Evolutionary conservation across 768 basidiomycete species (phyloP).

Genomic region (Tubosaeta sp.): DNA sequence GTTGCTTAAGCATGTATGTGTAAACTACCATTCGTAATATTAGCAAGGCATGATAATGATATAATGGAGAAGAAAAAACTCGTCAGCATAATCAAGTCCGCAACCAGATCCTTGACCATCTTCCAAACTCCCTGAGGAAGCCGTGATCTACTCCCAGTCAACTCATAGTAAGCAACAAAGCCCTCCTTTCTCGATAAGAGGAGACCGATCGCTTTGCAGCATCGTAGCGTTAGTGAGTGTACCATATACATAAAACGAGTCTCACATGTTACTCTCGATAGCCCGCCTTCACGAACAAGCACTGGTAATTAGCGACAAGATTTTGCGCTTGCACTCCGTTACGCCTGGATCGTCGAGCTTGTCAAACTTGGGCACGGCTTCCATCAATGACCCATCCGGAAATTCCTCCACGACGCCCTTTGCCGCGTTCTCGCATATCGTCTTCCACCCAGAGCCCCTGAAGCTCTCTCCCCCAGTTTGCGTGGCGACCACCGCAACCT

Average conservation of each 20-base stretch:
- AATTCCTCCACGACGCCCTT: conserved; percentile 4
- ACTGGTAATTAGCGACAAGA: conserved; percentile 19
- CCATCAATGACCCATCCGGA: conserved; percentile 13
- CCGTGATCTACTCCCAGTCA: not conserved
- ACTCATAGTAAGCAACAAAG: not conserved
- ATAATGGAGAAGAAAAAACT: no score
- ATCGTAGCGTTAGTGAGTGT: not conserved
- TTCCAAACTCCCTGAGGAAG: not conserved
- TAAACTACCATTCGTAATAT: not conserved
- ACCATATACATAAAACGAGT: not conserved
- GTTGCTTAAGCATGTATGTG: conserved; percentile 1
- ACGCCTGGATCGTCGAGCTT: conserved; percentile 11
- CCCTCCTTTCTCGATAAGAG: not conserved
- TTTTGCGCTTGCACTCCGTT: conserved; percentile 17
- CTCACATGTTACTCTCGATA: not conserved
- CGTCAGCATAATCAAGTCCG: no score
- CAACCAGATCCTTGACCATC: not conserved
- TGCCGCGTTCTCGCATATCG: conserved; percentile 10
- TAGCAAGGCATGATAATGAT: not conserved
- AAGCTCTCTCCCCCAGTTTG: conserved; percentile 9
- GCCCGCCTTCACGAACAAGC: conserved; percentile 1
- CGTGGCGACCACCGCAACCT: conserved; percentile 18
- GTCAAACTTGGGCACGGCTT: conserved; percentile 16
- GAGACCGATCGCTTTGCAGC: not conserved
- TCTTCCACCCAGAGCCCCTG: conserved; percentile 13